A percentile compares a stretch with the other conserved stretches of the same genome.
phyloP scores from a whole-genome alignment of 495 filamentous ascomycete species.

The Neurospora africana region DNA sequence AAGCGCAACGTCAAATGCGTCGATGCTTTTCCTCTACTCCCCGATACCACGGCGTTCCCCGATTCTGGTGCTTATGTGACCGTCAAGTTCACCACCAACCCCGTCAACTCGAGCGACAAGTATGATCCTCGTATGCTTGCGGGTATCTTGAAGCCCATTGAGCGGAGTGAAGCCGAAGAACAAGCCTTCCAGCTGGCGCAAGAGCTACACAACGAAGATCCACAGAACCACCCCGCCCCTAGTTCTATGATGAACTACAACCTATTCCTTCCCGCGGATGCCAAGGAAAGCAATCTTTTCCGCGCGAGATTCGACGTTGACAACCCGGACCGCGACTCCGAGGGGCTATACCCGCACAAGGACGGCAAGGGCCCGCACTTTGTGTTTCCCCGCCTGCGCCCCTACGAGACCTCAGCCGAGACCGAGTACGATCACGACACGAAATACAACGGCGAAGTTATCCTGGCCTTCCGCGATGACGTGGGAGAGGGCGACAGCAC shows the following conservation, averaged over 20 bases:
- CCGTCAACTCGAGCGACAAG: constrained; percentile 43
- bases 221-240: constrained; percentile 48
- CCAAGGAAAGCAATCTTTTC: constrained; percentile 47
- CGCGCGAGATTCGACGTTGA: constrained; percentile 61
- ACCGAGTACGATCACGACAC: constrained; percentile 54
- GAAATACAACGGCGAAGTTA: constrained; percentile 47
- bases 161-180: constrained; percentile 40
- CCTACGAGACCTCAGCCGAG: constrained; percentile 71
- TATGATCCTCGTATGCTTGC: constrained; percentile 79
- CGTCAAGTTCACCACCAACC: constrained; percentile 80
- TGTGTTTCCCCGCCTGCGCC: constrained; percentile 65
- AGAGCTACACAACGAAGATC: constrained; percentile 53
- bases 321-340: constrained; percentile 57
- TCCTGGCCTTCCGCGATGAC: constrained; percentile 39
- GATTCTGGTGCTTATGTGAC: constrained; percentile 78
- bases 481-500: constrained; percentile 23
- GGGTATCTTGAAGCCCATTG: constrained; percentile 61
- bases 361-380: constrained; percentile 43
- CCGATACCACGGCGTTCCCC: constrained; percentile 81
- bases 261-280: constrained; percentile 59
- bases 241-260: constrained; percentile 66
- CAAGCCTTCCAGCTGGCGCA: constrained; percentile 38
- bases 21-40: constrained; percentile 71
- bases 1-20: constrained; percentile 70
- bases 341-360: constrained; percentile 52